These are phyloP conservation scores for Ceratobasidium papillatum DNA, from an alignment of 1,284 basidiomycete genomes.

Conservation along the genomic window DNA sequence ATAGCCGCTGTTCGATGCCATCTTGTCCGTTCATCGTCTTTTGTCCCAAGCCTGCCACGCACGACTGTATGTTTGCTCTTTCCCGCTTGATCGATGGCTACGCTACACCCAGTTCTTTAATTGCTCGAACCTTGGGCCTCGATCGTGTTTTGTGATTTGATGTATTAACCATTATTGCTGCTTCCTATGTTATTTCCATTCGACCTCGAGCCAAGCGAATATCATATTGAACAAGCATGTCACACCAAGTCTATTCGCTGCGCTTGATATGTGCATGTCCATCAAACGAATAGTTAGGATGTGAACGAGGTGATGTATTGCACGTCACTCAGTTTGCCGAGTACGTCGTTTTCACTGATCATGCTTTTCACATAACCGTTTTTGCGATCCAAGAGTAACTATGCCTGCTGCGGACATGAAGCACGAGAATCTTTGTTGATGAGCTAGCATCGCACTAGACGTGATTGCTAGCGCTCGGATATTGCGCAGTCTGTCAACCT, in stretches of 20 bases:
- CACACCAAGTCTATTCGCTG: neutral
- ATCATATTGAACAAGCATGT: neutral
- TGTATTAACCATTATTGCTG: neutral
- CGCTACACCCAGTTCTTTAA: slow-evolving; percentile 10
- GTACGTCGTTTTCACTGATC: too few relatives aligned
- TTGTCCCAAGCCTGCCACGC: neutral
- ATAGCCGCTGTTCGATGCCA: neutral
- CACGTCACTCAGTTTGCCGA: too few relatives aligned
- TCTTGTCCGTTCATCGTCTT: neutral
- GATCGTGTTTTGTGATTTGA: neutral
- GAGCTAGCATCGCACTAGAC: neutral
- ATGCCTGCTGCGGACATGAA: neutral
- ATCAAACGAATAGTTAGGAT: too few relatives aligned
- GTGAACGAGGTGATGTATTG: too few relatives aligned
- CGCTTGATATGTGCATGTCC: too few relatives aligned
- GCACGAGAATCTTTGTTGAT: neutral
- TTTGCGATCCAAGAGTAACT: too few relatives aligned
- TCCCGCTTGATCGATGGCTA: neutral
- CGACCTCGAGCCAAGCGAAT: neutral
- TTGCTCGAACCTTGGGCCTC: neutral
- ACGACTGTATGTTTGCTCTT: slow-evolving; percentile 4
- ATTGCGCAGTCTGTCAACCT: neutral
- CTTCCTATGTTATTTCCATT: neutral
- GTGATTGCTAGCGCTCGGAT: neutral
- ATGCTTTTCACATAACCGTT: too few relatives aligned